phyloP scores from a whole-genome alignment of 2,329 filamentous ascomycete species.

The Fusarium sp. region DNA sequence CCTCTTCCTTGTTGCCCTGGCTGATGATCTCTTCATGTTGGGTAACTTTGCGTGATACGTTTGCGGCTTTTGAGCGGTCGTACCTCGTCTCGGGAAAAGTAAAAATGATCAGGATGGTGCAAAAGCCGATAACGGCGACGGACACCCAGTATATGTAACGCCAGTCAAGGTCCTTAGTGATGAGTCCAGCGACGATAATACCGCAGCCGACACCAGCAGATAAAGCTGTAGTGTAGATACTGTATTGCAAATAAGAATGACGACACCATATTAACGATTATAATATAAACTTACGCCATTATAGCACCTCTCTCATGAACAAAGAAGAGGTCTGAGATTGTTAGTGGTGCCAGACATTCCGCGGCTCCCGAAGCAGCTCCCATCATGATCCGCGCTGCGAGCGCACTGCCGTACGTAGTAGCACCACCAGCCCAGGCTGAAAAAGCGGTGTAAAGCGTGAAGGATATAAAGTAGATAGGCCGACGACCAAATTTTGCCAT shows the following conservation, averaged over 20 bases:
- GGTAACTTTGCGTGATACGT: too few species aligned
- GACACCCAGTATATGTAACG: conserved; percentile 67
- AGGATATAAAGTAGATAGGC: conserved; percentile 61
- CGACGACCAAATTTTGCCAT: conserved; percentile 63
- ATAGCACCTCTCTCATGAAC: conserved; percentile 68
- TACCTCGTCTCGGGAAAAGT: conserved; percentile 64
- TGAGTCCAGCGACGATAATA: conserved; percentile 62
- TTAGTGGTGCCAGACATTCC: conserved; percentile 66
- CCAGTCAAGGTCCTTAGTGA: conserved; percentile 65
- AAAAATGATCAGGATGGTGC: conserved; percentile 65
- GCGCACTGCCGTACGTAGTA: conserved; percentile 59
- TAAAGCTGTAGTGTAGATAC: conserved; percentile 59
- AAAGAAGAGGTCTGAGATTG: conserved; percentile 70
- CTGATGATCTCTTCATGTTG: conserved; percentile 40
- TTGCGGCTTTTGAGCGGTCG: too few species aligned
- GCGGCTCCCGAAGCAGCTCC: conserved; percentile 68
- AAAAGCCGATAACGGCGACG: conserved; percentile 63
- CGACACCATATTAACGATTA: too few species aligned
- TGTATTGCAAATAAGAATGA: too few species aligned
- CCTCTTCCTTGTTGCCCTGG: conserved; percentile 12
- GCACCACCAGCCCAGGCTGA: conserved; percentile 61
- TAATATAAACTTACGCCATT: conserved; percentile 55
- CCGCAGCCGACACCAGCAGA: conserved; percentile 61
- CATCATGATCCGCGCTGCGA: conserved; percentile 66
- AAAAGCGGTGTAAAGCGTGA: conserved; percentile 58